A percentile compares a stretch with the other conserved stretches of the same genome.
Evolutionary conservation across 2,329 filamentous ascomycete species (phyloP).

Genomic region (Aurifilum marmelostoma): DNA sequence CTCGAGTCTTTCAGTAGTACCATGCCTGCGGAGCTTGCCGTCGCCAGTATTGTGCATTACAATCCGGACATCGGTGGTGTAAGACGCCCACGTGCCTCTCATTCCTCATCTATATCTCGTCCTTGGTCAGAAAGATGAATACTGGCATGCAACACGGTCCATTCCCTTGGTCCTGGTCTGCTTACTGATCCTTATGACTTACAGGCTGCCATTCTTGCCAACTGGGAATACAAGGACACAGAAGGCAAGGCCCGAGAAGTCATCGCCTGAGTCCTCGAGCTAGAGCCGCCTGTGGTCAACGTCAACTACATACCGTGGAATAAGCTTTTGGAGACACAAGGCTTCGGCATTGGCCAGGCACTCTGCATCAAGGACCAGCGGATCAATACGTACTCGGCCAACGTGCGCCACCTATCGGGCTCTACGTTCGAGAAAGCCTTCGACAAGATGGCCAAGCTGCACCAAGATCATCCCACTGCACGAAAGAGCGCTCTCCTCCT

Average conservation of each 20-base stretch:
- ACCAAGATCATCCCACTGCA: constrained; percentile 43
- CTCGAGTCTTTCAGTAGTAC: too few species aligned
- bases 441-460: constrained; percentile 23
- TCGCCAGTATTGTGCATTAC: constrained; percentile 36
- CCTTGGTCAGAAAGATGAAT: too few species aligned
- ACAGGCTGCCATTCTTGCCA: constrained; percentile 35
- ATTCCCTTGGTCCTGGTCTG: constrained; percentile 30
- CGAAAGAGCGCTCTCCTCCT: constrained; percentile 40
- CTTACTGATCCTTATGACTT: constrained; percentile 31
- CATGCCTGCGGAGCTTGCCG: constrained; percentile 34
- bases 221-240: constrained; percentile 40
- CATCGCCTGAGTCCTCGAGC: constrained; percentile 42
- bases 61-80: constrained; percentile 31
- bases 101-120: not conserved
- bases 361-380: constrained; percentile 43
- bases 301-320: constrained; percentile 46
- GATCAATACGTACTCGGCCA: constrained; percentile 43
- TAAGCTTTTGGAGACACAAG: constrained; percentile 42
- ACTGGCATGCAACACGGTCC: too few species aligned
- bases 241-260: constrained; percentile 40
- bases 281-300: constrained; percentile 42
- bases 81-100: not conserved
- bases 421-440: constrained; percentile 36
- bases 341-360: constrained; percentile 41
- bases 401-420: constrained; percentile 38